Evolutionary conservation across 83 land plant genomes (phyloP).

Genomic region (Picea abies): DNA sequence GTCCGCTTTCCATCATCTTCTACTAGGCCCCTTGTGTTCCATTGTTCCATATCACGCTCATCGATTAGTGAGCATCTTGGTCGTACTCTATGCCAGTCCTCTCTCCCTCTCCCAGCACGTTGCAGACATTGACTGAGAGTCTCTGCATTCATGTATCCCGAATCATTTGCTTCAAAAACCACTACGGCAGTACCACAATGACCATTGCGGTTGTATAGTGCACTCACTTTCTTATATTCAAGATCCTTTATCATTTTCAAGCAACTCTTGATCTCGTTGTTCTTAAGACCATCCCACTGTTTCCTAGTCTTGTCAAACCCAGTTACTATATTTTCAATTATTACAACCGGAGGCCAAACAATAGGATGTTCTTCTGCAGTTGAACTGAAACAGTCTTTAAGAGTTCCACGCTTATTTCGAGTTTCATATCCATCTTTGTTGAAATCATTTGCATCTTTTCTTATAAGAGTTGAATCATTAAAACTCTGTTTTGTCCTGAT

Average conservation of each 20-base stretch:
- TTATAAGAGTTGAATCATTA: background rate
- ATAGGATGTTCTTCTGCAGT: conserved; percentile 9
- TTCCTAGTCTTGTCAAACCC: conserved; percentile 6
- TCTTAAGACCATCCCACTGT: conserved; percentile 10
- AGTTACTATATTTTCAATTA: conserved; percentile 16
- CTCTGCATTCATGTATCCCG: conserved; percentile 17
- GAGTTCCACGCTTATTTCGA: too few relatives aligned
- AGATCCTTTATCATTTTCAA: conserved; percentile 13
- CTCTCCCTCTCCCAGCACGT: conserved; percentile 7
- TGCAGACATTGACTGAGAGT: conserved; percentile 9
- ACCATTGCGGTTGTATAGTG: conserved; percentile 2
- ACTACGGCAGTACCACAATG: conserved; percentile 15
- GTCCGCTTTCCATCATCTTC: conserved; percentile 12
- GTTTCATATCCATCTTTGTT: background rate
- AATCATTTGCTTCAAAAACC: conserved; percentile 14
- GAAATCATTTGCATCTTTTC: background rate
- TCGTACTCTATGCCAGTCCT: background rate
- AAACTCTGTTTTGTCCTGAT: background rate
- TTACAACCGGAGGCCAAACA: conserved; percentile 13
- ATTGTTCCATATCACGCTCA: conserved; percentile 4
- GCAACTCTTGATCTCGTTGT: conserved; percentile 10
- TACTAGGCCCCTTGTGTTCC: conserved; percentile 4
- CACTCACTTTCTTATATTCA: conserved; percentile 12
- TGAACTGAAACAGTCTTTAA: background rate
- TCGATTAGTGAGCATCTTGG: background rate